A percentile compares a stretch with the other conserved stretches of the same genome.
These are phyloP conservation scores for Pseudotsuga menziesii DNA, from an alignment of 75 land plant genomes.

Conservation along the genomic window DNA sequence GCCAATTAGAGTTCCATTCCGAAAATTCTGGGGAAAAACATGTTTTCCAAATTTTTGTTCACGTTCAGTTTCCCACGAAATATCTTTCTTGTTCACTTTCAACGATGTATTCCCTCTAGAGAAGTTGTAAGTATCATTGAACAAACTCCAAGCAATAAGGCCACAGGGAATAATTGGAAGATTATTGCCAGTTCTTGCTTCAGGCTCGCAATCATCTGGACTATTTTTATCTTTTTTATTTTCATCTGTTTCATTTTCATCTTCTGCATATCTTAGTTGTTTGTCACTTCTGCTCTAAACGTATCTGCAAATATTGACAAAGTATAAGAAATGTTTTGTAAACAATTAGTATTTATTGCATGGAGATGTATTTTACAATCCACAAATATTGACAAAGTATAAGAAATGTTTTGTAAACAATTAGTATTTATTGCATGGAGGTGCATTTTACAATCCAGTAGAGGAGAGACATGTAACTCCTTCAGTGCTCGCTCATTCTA, in stretches of 20 bases:
- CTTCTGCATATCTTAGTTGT: conserved; percentile 16
- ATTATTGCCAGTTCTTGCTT: conserved; percentile 11
- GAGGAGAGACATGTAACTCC: too few relatives aligned
- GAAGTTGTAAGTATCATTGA: conserved; percentile 49
- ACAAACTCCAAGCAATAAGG: conserved; percentile 59
- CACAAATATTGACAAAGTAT: too few relatives aligned
- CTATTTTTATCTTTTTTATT: too few relatives aligned
- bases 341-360: neutral
- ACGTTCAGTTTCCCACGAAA: conserved; percentile 46
- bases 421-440: too few relatives aligned
- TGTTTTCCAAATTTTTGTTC: conserved; percentile 31
- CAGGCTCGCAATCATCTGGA: conserved; percentile 47
- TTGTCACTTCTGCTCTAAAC: conserved; percentile 59
- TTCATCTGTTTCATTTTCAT: conserved; percentile 6
- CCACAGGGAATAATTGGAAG: conserved; percentile 46
- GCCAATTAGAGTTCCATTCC: conserved; percentile 33
- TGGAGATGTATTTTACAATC: too few relatives aligned
- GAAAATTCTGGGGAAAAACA: conserved; percentile 43
- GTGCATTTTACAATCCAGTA: too few relatives aligned
- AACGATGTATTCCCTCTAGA: neutral
- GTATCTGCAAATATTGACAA: conserved; percentile 24
- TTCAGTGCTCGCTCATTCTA: too few relatives aligned
- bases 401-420: too few relatives aligned
- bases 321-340: neutral
- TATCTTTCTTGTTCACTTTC: conserved; percentile 21